Base-by-base conservation (phyloP, 805 yeast genomes). In the Wickerhamiella hasegawae region DNA sequence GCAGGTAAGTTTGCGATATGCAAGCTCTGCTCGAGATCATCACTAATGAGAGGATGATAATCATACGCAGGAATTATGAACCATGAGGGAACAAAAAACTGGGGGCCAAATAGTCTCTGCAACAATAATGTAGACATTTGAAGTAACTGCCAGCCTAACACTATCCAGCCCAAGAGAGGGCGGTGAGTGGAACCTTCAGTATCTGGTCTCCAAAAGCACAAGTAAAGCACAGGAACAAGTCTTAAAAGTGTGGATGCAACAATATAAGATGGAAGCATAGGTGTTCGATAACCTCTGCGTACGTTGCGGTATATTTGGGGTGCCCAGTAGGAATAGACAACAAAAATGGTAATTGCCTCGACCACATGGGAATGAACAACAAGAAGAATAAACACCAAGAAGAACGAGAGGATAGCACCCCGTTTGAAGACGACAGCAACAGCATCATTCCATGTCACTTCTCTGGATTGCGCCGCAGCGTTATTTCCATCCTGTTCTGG, bases 221-320 rank as follows among this genome's bases (percentile, higher is more conserved):
- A 94, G 34, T 75, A 64, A 43, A 80, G 71, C 2, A 83, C 76
- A 48, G 82, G 81, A 4, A 82, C 53, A 2, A 76, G 47, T 41
- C 94, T 60, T 6, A 79, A 54, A 2, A 71, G 26, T 0, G 83
- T 69, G 0, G 79, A 71, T 0, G 84, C 80, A 8, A 75, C 18
- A n/a, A 83, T 68, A 45, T 79, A 85, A 41, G 68, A 71, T 85
- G 92, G 80, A 25, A 65, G 57, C 42, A 83, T 71, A 15, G 41
- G 37, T 37, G 69, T 63, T 37, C 82, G 64, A 37, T 73, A 64
- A 16, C 85, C 87, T 35, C 81, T 66, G 20, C 74, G 52, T 3
- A 75, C 69, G 51, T 83, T 82, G 51, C 95, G 65, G 45, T 73
- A 74, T 29, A 81, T 76, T 54, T 85, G 97, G 1, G 96, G 95